phyloP scores from a whole-genome alignment of 306 rosid species.

The Rosa multiflora region DNA sequence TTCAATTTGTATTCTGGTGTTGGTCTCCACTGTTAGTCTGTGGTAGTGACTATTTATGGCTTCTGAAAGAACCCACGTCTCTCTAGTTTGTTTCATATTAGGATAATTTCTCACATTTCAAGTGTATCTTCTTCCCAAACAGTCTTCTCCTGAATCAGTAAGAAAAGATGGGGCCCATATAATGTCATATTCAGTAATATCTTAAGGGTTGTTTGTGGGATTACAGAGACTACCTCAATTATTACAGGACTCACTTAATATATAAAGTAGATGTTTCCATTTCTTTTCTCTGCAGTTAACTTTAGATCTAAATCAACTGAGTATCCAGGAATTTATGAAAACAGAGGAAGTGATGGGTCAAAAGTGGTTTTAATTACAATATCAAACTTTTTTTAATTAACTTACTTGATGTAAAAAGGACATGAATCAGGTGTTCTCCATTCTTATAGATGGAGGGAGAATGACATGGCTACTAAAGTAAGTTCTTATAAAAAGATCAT shows the following conservation, averaged over 20 bases:
- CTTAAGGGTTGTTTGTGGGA: background rate
- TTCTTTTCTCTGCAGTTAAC: background rate
- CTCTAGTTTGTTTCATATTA: background rate
- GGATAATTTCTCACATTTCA: background rate
- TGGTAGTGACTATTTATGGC: background rate
- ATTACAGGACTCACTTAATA: background rate
- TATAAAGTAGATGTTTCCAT: background rate
- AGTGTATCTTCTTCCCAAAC: background rate
- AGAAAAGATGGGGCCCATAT: background rate
- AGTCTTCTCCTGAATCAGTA: background rate
- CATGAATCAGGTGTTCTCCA: background rate
- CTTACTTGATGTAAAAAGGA: background rate
- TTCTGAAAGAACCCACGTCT: background rate
- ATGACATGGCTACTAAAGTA: background rate
- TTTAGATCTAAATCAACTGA: background rate
- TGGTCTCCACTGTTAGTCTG: background rate
- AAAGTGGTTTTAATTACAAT: background rate
- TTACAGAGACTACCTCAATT: background rate
- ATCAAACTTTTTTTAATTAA: background rate
- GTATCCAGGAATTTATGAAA: background rate
- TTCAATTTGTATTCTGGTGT: background rate
- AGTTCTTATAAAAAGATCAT: no score
- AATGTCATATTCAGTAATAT: background rate
- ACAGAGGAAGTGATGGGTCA: background rate
- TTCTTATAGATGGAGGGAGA: background rate